A percentile compares a stretch with the other conserved stretches of the same genome.
These are phyloP conservation scores for Trichoderma cornu-damae DNA, from an alignment of 2,329 filamentous ascomycete genomes.

Conservation along the genomic window DNA sequence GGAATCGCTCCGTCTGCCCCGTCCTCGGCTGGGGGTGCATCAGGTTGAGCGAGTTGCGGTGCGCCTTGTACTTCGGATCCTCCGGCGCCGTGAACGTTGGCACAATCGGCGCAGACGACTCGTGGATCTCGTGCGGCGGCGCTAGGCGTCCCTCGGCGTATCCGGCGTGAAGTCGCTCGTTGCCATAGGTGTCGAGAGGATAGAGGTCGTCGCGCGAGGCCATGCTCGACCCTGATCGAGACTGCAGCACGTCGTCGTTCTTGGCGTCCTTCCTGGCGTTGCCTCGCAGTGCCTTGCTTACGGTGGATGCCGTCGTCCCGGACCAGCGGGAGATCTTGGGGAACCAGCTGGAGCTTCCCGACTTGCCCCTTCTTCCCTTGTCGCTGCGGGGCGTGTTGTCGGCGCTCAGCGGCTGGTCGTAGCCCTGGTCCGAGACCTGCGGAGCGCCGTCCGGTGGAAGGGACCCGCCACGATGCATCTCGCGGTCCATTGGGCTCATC, in stretches of 20 bases:
- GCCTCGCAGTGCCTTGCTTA: slow-evolving; percentile 69
- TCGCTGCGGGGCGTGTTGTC: slow-evolving; percentile 73
- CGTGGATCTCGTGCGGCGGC: slow-evolving; percentile 24
- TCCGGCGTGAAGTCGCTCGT: slow-evolving; percentile 56
- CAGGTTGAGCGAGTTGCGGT: slow-evolving; percentile 73
- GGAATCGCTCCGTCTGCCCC: slow-evolving; percentile 68
- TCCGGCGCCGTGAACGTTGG: slow-evolving; percentile 52
- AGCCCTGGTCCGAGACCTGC: slow-evolving; percentile 41
- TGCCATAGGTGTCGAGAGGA: slow-evolving; percentile 49
- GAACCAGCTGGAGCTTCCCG: slow-evolving; percentile 73
- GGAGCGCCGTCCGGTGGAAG: slow-evolving; percentile 56
- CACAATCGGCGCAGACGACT: slow-evolving; percentile 36
- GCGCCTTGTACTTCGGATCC: slow-evolving; percentile 76
- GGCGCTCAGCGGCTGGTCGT: slow-evolving; percentile 50
- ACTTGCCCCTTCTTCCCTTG: slow-evolving; percentile 84
- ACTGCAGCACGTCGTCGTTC: slow-evolving; percentile 56
- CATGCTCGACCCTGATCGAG: slow-evolving; percentile 72
- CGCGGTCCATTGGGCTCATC: slow-evolving; percentile 52
- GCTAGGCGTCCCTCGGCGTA: slow-evolving; percentile 50
- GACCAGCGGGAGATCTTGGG: slow-evolving; percentile 97
- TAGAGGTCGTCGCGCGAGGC: slow-evolving; percentile 57
- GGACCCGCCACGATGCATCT: slow-evolving; percentile 46
- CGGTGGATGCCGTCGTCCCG: slow-evolving; percentile 86
- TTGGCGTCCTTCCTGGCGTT: slow-evolving; percentile 57
- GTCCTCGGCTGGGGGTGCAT: slow-evolving; percentile 74